Base-by-base conservation (phyloP, 164 flowering plant species). In the Akebia trifoliata region DNA sequence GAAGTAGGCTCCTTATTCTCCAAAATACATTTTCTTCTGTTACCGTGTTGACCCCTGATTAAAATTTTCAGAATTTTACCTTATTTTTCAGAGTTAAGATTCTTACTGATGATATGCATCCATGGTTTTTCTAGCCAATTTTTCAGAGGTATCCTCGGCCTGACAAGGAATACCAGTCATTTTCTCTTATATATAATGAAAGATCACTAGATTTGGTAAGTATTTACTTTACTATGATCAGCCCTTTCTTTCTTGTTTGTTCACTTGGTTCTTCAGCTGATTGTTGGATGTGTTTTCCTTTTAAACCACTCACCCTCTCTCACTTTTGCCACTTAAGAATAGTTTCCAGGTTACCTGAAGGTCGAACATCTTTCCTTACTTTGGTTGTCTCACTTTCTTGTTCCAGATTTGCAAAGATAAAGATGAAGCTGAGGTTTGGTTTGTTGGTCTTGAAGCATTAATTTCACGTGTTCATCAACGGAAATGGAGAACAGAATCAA, bases 391-490 rank as follows among this genome's bases (percentile, higher is more conserved):
- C 30, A 25, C 28, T 25, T 45, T 62, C 28, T 28, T 57, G 37
- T 61, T 29, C 57, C 67, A 93, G 98, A 93, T 93, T 34, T 93
- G 99, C 80, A 93, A 93, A 74, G 99, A 93, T 73, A 93, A 93
- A 81, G 99, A 93, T 80, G 99, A 90, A 78, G 96, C 99, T 70
- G 99, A 93, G 73, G 89, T 83, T 45, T 93, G 99, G 99, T 84
- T 93, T 78, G 87, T 86, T 76, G 99, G 99, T 57, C 74, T 93
- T 31, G 90, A 93, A 69, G 95, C 99, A 64, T 77, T 93, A 62
- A 84, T 90, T 67, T 82, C 97, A 49, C 90, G 93, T 26, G 65
- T 85, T 38, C 94, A 86, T 77, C 83, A 86, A 20, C 71, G 90
- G 26, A 90, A 78, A 67, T 86, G 93, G 92, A 81, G 90, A 81